Conservation (phyloP, 805 yeast species). For the Sugiyamaella valdiviana region DNA sequence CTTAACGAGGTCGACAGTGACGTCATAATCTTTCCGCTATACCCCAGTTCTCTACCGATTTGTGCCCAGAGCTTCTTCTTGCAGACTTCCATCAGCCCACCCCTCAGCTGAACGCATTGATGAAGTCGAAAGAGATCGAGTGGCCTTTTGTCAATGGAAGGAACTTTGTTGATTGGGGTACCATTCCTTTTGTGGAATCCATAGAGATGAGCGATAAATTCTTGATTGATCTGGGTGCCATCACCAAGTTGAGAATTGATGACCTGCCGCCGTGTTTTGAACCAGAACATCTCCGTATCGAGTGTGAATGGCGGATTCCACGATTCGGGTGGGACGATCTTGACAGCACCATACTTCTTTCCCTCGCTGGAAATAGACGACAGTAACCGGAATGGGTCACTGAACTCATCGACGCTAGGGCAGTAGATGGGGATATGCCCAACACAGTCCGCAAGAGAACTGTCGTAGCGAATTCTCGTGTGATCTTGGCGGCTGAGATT, state of each 20-base stretch:
- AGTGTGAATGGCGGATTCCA: constrained; percentile 36
- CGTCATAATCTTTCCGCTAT: constrained; percentile 63
- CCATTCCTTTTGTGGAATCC: constrained; percentile 37
- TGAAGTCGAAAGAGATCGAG: constrained; percentile 58
- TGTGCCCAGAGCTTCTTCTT: constrained; percentile 72
- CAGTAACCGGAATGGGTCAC: constrained; percentile 54
- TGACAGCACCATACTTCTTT: constrained; percentile 58
- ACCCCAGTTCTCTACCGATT: constrained; percentile 74
- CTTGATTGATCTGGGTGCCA: constrained; percentile 16
- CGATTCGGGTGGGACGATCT: constrained; percentile 49
- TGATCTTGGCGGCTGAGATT: background rate
- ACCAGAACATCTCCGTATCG: constrained; percentile 43
- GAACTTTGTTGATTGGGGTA: constrained; percentile 40
- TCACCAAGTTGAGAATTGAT: background rate
- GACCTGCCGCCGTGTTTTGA: constrained; percentile 44
- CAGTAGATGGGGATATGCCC: constrained; percentile 41
- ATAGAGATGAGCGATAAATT: constrained; percentile 44
- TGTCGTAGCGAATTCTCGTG: background rate
- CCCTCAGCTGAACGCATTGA: constrained; percentile 53
- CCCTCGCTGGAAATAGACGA: constrained; percentile 48
- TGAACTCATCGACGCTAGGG: constrained; percentile 46
- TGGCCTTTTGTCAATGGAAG: constrained; percentile 60
- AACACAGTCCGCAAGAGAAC: constrained; percentile 13
- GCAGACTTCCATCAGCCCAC: constrained; percentile 63
- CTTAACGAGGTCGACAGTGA: constrained; percentile 63